A percentile compares a stretch with the other conserved stretches of the same genome.
phyloP scores from a whole-genome alignment of 2,329 filamentous ascomycete genomes.

The Fusarium sp. region DNA sequence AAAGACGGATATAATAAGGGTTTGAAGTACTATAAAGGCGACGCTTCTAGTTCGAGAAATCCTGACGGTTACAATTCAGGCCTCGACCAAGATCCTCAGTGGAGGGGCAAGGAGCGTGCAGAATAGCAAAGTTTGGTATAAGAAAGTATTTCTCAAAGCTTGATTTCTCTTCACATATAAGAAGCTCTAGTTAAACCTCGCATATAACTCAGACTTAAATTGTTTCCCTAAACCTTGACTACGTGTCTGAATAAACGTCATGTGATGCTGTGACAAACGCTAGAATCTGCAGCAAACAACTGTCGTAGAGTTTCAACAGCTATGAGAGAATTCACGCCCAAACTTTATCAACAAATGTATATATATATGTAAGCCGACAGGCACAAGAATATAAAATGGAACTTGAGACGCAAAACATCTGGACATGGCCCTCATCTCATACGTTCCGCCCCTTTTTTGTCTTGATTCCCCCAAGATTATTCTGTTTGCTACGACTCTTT shows the following conservation, averaged over 20 bases:
- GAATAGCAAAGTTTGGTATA: neutral
- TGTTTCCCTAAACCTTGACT: neutral
- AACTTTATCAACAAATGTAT: neutral
- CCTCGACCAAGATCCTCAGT: neutral
- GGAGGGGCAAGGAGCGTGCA: neutral
- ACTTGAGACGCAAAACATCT: neutral
- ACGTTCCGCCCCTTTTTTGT: neutral
- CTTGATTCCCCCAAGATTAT: neutral
- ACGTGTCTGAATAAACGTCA: neutral
- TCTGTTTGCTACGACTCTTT: neutral
- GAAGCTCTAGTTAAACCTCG: neutral
- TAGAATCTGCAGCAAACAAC: slow-evolving; percentile 10
- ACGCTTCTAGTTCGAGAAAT: neutral
- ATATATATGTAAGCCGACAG: neutral
- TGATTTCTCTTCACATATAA: neutral
- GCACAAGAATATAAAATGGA: neutral
- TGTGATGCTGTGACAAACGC: slow-evolving; percentile 15
- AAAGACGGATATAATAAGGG: neutral
- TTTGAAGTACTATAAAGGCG: neutral
- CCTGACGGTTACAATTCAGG: neutral
- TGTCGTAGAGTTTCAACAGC: neutral
- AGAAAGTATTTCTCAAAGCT: neutral
- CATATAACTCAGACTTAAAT: neutral
- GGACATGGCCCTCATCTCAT: neutral
- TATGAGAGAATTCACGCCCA: neutral